Evolutionary conservation across 1,284 basidiomycete species (phyloP), one percentile per base, ranked within the genome.

Genomic region (Malassezia caprae): DNA sequence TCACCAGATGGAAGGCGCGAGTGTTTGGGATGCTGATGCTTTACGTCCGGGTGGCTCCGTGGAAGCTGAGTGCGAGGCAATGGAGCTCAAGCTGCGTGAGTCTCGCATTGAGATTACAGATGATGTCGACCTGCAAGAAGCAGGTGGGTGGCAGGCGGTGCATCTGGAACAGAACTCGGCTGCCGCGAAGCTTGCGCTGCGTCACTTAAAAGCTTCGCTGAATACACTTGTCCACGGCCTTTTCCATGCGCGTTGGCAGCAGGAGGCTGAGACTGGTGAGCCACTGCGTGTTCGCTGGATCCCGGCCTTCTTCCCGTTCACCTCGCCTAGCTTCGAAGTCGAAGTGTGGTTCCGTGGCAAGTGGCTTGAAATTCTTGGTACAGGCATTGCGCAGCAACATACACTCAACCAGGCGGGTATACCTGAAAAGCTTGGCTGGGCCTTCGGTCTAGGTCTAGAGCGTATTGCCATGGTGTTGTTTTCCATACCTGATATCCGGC

Each of bases 401-500:
- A 96, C 91, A 0, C 78, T 99, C 47, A 83, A 90, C 67, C 83
- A 83, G 45, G 85, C 91, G 37, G 83, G 81, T 19, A 31, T 47
- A 3, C 42, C 58, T 45, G 53, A 53, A 35, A 91, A 91, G 76
- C 82, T 90, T 60, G 90, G 90, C 23, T 99, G 94, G 94, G 94
- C 94, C 0, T 98, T 96, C 68, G 94, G 94, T 13, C 83, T 99
- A 32, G 94, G 94, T 6, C 81, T 99, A 41, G 94, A 99, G 74
- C 83, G 94, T 23, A 94, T 98, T 63, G 90, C 93, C 27, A 99
- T 99, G 94, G 85, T 98, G 59, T 82, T 99, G 49, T 98, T 87
- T 77, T 86, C 84, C 15, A 94, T 98, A 53, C 94, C 93, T 3
- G 94, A 99, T 75, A 98, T 99, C 69, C 87, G 94, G n/a, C 79